Evolutionary conservation across 768 basidiomycete genomes (phyloP), one percentile per base, ranked within the genome.

Genomic region (Crassisporium funariophilum): DNA sequence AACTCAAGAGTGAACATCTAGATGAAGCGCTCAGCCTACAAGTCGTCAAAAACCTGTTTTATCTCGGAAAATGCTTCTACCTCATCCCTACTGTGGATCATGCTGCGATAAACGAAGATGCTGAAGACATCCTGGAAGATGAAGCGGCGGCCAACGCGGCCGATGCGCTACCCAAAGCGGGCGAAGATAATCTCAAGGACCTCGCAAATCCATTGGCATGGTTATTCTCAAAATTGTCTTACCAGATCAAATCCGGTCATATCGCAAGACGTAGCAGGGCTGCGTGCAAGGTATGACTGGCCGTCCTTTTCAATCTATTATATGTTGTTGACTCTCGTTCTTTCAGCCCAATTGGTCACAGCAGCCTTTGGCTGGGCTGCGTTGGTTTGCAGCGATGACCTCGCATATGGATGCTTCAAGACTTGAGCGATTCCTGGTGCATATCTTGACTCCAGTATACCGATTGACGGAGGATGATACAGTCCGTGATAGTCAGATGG

Each of bases 221-320:
- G 94, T 67, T 99, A 24, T 98, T 98, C 74, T 94, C 93, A 17
- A 89, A 89, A 60, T 71, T 98, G 15, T 98, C 95, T 0, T 95
- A 89, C 64, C 88, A 94, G 60, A 79, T 86, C 8, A 81, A 83
- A 24, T 85, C 86, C 4, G 84, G 86, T 4, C 82, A 88, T 58
- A 85, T 91, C 46, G 76, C 77, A 5, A 78, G 88, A 39, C 73
- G 84, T 20, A 87, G 79, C 54, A 76, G 74, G 46, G 66, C 77
- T 5, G 62, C 62, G 11, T 65, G 65, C 16, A 60, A 62, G 38
- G 86, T 85, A 60, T 43, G 79, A 62, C 10, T 16, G 7, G 2
- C 25, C 12, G 4, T 7, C 11, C 42, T 23, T 12, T 19, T 37
- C 2, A n/a, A 15, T 38, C 43, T 44, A 19, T 7, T 43, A 22